A percentile compares a stretch with the other conserved stretches of the same genome.
phyloP scores from a whole-genome alignment of 169 alveolate species.

The Plasmodium reichenowi region DNA sequence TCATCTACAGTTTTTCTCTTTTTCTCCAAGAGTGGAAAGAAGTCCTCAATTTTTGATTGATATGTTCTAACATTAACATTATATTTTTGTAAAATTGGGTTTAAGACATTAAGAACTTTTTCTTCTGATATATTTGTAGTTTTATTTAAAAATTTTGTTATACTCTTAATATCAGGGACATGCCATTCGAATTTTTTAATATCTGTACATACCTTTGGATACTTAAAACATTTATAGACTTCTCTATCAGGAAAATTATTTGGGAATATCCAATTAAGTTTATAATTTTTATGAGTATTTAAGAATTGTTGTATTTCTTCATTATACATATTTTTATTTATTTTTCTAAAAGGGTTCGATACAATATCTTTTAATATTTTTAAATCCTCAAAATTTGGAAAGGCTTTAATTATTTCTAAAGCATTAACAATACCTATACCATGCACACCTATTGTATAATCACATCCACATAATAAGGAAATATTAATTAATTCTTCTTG shows the following conservation, averaged over 20 bases:
- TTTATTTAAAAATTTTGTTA: constrained; percentile 22
- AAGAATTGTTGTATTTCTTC: constrained; percentile 78
- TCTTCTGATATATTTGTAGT: constrained; percentile 58
- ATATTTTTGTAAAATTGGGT: constrained; percentile 51
- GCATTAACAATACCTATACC: constrained; percentile 98
- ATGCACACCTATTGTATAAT: constrained; percentile 95
- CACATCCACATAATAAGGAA: constrained; percentile 95
- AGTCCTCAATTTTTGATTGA: constrained; percentile 47
- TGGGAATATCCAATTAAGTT: constrained; percentile 84
- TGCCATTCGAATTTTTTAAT: constrained; percentile 62
- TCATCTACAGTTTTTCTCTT: constrained; percentile 58
- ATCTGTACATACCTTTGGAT: constrained; percentile 78
- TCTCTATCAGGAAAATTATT: constrained; percentile 85
- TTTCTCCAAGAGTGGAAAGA: constrained; percentile 59
- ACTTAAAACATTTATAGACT: constrained; percentile 83
- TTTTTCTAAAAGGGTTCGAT: constrained; percentile 78
- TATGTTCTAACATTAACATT: constrained; percentile 47
- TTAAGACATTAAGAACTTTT: constrained; percentile 42
- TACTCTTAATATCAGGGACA: constrained; percentile 28
- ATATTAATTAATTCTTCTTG: constrained; percentile 90
- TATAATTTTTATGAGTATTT: constrained; percentile 82
- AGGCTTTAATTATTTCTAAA: constrained; percentile 92
- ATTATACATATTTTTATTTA: constrained; percentile 67
- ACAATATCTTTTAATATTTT: constrained; percentile 88
- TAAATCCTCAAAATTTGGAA: constrained; percentile 89